Base-by-base conservation (phyloP, 2,329 filamentous ascomycete genomes). In the Trichophyton rubrum region DNA sequence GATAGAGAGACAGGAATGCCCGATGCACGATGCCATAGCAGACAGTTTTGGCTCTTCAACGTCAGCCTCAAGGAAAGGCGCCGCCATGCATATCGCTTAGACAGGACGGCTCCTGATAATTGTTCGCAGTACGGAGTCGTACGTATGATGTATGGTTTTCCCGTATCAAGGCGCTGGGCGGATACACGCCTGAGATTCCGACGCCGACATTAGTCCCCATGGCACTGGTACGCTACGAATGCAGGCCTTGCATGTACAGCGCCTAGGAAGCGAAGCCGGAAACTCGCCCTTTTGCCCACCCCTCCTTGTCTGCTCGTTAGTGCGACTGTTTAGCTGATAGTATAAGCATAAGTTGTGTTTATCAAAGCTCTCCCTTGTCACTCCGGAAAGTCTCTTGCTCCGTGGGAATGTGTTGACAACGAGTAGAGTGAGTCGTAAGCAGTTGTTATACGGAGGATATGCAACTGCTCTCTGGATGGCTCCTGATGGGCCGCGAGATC, bases 361-460 rank as follows among this genome's bases (percentile, higher is more conserved):
- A 53, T 53, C 49, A 24, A 53, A 53, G 49, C 49, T 53, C 49
- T 53, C 49, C 49, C 49, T 30, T 11, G 49, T 53, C 49, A 5
- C 11, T 17, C 24, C 49, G 49, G 49, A 53, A 53, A 53, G 49
- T 53, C 33, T 30, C 49, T 33, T 53, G 13, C 27, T 53, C 22
- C 45, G 45, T 22, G 45, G 17, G 27, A n/a, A 38, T 38, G 33
- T 38, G 33, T 38, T 13, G 33, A 38, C 9, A 38, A 9, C 33
- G 33, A 38, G 33, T 13, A 13, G 3, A 2, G 27, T 6, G 27
- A 38, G 33, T 38, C 33, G 33, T 38, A 38, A 38, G 27, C 27
- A 38, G 33, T 4, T 4, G 33, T 13, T 11, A 38, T 38, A 11
- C 33, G 1, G 33, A 8, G 8, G 11, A 35, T 38, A 38, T 38